Base-by-base conservation (phyloP, 371 early-diverging fungal genomes). In the Mortierella sp. region DNA sequence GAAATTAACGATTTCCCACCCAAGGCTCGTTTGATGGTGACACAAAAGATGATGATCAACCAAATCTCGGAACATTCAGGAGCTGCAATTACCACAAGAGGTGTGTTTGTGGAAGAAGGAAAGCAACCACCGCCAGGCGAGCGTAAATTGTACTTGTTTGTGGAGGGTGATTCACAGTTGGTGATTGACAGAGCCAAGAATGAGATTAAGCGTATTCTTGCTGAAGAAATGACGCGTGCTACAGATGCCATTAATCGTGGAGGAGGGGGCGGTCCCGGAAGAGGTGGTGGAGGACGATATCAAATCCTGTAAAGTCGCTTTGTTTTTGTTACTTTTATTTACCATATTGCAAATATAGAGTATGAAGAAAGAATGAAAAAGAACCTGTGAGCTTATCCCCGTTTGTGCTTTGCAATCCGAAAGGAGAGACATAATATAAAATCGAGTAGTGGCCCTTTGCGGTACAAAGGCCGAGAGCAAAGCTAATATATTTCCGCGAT, bases 1-100 rank as follows among this genome's bases (percentile, higher is more conserved):
- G 94, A 94, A 70, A 97, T 99, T 83, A 99, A 99, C 82, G 98
- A 99, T 84, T 98, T 93, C 76, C 98, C 98, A 32, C 95, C 96
- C 76, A 94, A 95, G 83, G 98, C 98, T n/a, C 88, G 99, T 66
- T 95, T 96, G 95, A 91, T 90, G 76, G 98, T 97, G 58, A 99
- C 97, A 19, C 96, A 96, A 84, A 96, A 95, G 88, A 92, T 91
- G 88, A 84, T 72, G 86, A 96, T 99, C 54, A 88, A 89, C 28
- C 93, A 92, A 84, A 96, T 99, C 64, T 92, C 92, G 12, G 98
- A 98, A 75, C 84, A 93, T 49, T 92, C 96, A 13, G 97, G 97
- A 8, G 96, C 97, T 0, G 96, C 97, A 12, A 96, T 99, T 66
- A 98, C 98, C 3, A 95, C 96, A 6, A 88, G 98, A 58, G 99